Conservation (phyloP, 495 filamentous ascomycete species). For the Eremomyces bilateralis region DNA sequence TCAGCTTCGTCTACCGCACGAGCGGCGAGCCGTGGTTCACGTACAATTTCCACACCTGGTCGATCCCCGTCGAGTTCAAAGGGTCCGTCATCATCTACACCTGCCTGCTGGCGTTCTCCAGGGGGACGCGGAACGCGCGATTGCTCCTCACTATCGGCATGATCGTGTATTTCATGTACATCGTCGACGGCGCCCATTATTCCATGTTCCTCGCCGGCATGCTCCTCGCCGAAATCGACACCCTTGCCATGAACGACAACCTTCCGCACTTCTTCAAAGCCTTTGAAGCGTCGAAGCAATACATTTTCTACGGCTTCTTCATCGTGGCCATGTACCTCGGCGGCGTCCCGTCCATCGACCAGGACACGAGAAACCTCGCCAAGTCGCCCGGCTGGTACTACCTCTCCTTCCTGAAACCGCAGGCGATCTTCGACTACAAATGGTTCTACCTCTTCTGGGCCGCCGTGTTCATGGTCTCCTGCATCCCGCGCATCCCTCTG, state of each 20-base stretch:
- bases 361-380: conserved; percentile 16
- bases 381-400: conserved; percentile 24
- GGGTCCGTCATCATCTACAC: conserved; percentile 10
- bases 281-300: conserved; percentile 19
- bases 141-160: conserved; percentile 6
- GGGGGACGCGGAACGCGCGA: conserved; percentile 4
- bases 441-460: conserved; percentile 16
- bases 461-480: conserved; percentile 16
- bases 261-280: conserved; percentile 18
- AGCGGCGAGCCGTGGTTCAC: conserved; percentile 27
- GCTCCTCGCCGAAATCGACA: conserved; percentile 27
- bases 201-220: conserved; percentile 25
- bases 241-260: conserved; percentile 20
- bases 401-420: conserved; percentile 25
- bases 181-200: conserved; percentile 27
- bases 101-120: conserved; percentile 3
- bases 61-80: conserved; percentile 8
- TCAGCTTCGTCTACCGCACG: conserved; percentile 31
- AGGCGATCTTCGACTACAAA: conserved; percentile 26
- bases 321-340: conserved; percentile 18
- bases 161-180: conserved; percentile 24
- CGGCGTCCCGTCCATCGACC: conserved; percentile 23
- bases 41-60: conserved; percentile 16
- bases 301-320: conserved; percentile 24
- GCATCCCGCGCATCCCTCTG: conserved; percentile 12